A percentile compares a stretch with the other conserved stretches of the same genome.
These are phyloP conservation scores for Alopecurus myosuroides DNA, from an alignment of 176 grass and related monocot species.

Conservation along the genomic window DNA sequence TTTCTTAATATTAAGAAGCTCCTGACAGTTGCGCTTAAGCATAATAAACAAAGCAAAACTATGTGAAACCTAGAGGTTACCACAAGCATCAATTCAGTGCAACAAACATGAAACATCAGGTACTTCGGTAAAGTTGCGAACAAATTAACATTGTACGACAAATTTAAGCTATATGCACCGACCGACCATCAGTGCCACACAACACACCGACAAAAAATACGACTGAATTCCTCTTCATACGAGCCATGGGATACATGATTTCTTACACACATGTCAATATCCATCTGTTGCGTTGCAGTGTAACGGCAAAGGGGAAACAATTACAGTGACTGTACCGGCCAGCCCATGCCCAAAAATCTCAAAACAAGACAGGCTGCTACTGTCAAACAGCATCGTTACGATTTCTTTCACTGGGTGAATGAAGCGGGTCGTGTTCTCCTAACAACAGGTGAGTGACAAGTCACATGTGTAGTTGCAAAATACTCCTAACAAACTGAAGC, in stretches of 20 bases:
- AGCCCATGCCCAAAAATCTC: not conserved
- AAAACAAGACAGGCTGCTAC: not conserved
- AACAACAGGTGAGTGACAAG: no score
- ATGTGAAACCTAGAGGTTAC: not conserved
- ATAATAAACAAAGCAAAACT: not conserved
- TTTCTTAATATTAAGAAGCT: no score
- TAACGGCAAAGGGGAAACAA: not conserved
- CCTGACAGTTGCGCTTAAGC: not conserved
- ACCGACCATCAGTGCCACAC: not conserved
- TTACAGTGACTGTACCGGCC: not conserved
- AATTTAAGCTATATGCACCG: not conserved
- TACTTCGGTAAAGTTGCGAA: not conserved
- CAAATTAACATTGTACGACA: not conserved
- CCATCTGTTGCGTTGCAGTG: not conserved
- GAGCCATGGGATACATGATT: not conserved
- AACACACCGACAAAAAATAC: not conserved
- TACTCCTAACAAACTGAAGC: no score
- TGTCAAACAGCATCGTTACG: conserved; percentile 19
- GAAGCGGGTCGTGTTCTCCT: conserved; percentile 33
- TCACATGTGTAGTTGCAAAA: no score
- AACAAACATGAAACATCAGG: not conserved
- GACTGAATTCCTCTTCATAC: not conserved
- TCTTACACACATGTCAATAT: not conserved
- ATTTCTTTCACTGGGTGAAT: conserved; percentile 19
- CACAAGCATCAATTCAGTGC: not conserved